Conservation (phyloP, 371 early-diverging fungal species). For the Syncephalastrum monosporum region DNA sequence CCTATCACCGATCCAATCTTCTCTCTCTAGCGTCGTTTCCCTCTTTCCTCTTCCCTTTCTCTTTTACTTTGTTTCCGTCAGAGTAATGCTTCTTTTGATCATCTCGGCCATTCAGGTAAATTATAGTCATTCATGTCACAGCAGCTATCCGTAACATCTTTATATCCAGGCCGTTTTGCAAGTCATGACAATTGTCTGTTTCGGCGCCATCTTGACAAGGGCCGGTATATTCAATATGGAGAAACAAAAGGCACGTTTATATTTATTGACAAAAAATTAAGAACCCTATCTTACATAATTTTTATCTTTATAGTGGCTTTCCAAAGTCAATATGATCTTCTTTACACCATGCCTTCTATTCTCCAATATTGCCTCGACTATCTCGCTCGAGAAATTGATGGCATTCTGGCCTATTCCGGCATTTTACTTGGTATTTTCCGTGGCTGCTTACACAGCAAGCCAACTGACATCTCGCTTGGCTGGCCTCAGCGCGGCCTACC, state of each 20-base stretch:
- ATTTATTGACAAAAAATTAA: neutral
- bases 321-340: slow-evolving; percentile 68
- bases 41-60: neutral
- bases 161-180: slow-evolving; percentile 53
- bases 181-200: slow-evolving; percentile 56
- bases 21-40: neutral
- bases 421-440: slow-evolving; percentile 56
- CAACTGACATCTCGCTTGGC: slow-evolving; percentile 45
- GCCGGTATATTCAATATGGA: slow-evolving; percentile 48
- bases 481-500: slow-evolving; percentile 50
- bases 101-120: slow-evolving; percentile 20
- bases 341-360: slow-evolving; percentile 80
- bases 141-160: no score
- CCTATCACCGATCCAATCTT: no score
- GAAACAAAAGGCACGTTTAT: slow-evolving; percentile 61
- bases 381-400: slow-evolving; percentile 56
- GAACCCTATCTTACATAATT: slow-evolving; percentile 1
- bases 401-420: slow-evolving; percentile 75
- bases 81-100: slow-evolving; percentile 14
- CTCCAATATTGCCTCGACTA: slow-evolving; percentile 67
- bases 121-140: neutral
- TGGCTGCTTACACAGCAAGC: slow-evolving; percentile 25
- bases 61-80: neutral
- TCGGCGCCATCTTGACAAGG: slow-evolving; percentile 49
- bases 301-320: slow-evolving; percentile 52